Percentiles rank a stretch among this genome's conserved stretches.
Evolutionary conservation across 306 rosid species (phyloP).

Genomic region (Quercus aquifolioides): DNA sequence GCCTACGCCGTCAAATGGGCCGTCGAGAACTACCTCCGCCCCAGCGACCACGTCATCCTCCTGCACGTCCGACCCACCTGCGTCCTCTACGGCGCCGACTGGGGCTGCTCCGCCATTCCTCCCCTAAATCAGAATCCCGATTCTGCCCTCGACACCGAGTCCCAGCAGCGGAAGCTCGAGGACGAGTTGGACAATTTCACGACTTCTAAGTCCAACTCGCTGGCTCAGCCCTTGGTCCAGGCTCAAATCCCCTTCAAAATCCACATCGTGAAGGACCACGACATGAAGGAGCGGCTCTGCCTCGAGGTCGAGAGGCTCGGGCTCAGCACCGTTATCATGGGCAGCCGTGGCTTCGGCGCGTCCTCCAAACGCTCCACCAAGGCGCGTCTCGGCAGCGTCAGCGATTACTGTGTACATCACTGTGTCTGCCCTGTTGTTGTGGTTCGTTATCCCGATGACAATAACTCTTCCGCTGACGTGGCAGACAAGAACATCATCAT

Average conservation of each 20-base stretch:
- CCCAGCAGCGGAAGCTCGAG: conserved; percentile 54
- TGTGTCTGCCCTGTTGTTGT: conserved; percentile 92
- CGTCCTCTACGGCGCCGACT: conserved; percentile 92
- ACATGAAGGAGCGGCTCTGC: conserved; percentile 89
- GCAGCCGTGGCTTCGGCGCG: conserved; percentile 81
- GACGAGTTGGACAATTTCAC: conserved; percentile 77
- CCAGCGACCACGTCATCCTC: conserved; percentile 75
- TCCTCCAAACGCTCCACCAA: conserved; percentile 45
- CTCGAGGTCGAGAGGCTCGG: conserved; percentile 91
- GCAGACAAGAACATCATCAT: conserved; percentile 3
- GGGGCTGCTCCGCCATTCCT: conserved; percentile 51
- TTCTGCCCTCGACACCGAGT: conserved; percentile 20
- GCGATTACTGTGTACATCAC: conserved; percentile 86
- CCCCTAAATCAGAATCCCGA: neutral
- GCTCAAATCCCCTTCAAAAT: conserved; percentile 71
- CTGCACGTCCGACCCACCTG: conserved; percentile 85
- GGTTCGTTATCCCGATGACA: conserved; percentile 64
- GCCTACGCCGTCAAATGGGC: conserved; percentile 93
- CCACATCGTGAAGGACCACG: conserved; percentile 91
- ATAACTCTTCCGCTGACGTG: conserved; percentile 16
- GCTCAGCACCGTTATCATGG: conserved; percentile 90
- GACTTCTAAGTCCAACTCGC: conserved; percentile 51
- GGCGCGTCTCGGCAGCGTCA: conserved; percentile 74
- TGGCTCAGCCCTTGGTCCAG: conserved; percentile 69
- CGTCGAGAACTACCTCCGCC: conserved; percentile 80